phyloP scores from a whole-genome alignment of 352 stramenopile species.

The Plasmopara viticola region DNA sequence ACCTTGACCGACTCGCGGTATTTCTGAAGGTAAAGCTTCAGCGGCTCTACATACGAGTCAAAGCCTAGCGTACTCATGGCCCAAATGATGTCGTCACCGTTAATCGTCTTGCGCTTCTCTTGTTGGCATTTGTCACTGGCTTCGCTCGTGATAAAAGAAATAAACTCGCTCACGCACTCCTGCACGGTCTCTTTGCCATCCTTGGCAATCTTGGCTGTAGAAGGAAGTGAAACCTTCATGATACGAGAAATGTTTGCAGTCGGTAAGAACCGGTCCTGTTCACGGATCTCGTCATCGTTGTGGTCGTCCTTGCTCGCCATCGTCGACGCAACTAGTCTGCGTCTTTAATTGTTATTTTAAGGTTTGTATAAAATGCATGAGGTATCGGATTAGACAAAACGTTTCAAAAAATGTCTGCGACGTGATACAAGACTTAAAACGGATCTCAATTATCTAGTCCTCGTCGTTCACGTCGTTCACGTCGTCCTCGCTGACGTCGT shows the following conservation, averaged over 20 bases:
- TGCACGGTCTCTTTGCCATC: constrained; percentile 99
- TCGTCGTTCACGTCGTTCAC: constrained; percentile 76
- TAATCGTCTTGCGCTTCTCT: constrained; percentile 99
- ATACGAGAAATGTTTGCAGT: constrained; percentile 99
- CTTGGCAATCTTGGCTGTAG: constrained; percentile 99
- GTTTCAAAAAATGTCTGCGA: constrained; percentile 3
- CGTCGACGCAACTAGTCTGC: neutral
- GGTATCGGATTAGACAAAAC: neutral
- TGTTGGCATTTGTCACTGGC: constrained; percentile 99
- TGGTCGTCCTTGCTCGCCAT: constrained; percentile 83
- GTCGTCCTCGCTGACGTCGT: constrained; percentile 89
- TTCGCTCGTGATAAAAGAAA: constrained; percentile 99
- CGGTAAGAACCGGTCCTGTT: constrained; percentile 97
- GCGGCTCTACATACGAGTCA: constrained; percentile 98
- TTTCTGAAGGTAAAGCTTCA: constrained; percentile 98
- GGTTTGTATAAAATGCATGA: neutral
- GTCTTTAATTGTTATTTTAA: constrained; percentile 7
- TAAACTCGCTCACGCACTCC: constrained; percentile 99
- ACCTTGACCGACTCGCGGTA: constrained; percentile 94
- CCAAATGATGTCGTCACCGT: constrained; percentile 99
- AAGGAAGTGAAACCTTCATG: constrained; percentile 98
- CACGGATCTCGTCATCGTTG: constrained; percentile 88
- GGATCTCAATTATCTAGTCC: constrained; percentile 19
- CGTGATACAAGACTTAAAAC: constrained; percentile 7
- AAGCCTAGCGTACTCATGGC: constrained; percentile 99